Evolutionary conservation across 139 green algal species (phyloP), one percentile per base, ranked within the genome.

Genomic region (Raphidocelis subcapitata): DNA sequence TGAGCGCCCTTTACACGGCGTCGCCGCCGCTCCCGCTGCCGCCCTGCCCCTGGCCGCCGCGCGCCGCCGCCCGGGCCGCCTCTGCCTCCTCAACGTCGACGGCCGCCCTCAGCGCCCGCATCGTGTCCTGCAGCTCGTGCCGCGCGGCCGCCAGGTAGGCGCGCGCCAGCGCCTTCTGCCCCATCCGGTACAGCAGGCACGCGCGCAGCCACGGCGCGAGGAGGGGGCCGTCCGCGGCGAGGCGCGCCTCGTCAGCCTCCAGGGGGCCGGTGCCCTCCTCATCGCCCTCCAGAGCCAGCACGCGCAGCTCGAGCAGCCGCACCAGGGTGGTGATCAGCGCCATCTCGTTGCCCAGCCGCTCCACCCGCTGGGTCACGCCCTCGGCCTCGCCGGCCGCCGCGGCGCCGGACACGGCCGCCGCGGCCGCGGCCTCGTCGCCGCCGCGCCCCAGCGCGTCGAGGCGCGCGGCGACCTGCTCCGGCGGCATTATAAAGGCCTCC

Each of bases 161-260:
- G 18, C 91, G 75, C 3, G 81, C 81, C 49, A 95, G 57, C 28
- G 54, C 77, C 84, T 96, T 96, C 67, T 96, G 91, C 0, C 78
- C 82, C 15, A 83, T 77, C 18, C 91, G 81, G 80, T 96, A 95
- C 64, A 91, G 49, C 35, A 94, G n/a, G 28, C 83, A 88, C 1
- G 65, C 67, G 8, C 62, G 69, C 76, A 80, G 60, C 28, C 83
- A 79, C 15, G 33, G 29, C 8, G 76, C 36, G 52, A 82, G 36
- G 0, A 20, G 47, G 32, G 20, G 37, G 26, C 33, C 49, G 2
- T n/a, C 5, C 21, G 3, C 29, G 33, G 23, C 28, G 31, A 52
- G 41, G 8, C 41, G 41, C 41, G 12, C 41, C 41, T 49, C 41
- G 12, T 49, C 41, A 12, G 8, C 41, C 12, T 49, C 41, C 21